Evolutionary conservation across 345 rosid genomes (phyloP).

Genomic region (Diplotaxis tenuifolia): DNA sequence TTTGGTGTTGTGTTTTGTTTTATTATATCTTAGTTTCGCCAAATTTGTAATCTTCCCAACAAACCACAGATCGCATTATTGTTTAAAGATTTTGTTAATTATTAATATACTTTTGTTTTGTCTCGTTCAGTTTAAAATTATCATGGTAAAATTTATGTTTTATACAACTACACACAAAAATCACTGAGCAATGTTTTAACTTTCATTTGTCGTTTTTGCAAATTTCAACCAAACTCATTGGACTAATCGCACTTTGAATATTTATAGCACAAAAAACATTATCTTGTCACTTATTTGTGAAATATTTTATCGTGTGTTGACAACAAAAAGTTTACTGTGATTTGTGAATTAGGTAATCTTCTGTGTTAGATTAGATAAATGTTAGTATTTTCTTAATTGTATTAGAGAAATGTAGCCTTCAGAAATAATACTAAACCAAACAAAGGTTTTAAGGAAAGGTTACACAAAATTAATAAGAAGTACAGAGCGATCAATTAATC

Average conservation of each 20-base stretch:
- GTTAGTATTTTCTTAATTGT: not conserved
- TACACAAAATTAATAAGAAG: not conserved
- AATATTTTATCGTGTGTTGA: not conserved
- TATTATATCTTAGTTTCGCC: not conserved
- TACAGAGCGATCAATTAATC: not conserved
- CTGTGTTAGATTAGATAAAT: conserved; percentile 1
- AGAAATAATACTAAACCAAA: not conserved
- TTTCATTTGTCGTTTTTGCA: not conserved
- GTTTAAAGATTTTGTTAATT: not conserved
- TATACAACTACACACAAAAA: not conserved
- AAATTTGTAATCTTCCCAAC: conserved; percentile 23
- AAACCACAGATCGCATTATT: not conserved
- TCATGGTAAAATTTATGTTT: not conserved
- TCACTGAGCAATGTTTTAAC: not conserved
- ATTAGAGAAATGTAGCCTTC: conserved; percentile 16
- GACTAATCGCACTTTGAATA: not conserved
- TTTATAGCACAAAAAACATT: too few relatives aligned
- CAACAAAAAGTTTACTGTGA: not conserved
- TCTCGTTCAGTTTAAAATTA: not conserved
- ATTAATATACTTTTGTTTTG: not conserved
- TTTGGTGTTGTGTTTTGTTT: not conserved
- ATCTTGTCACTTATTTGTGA: too few relatives aligned
- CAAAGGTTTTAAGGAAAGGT: not conserved
- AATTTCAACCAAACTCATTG: not conserved
- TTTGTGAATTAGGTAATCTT: conserved; percentile 7